phyloP scores from a whole-genome alignment of 1,284 basidiomycete genomes.

The Ganoderma leucocontextum region DNA sequence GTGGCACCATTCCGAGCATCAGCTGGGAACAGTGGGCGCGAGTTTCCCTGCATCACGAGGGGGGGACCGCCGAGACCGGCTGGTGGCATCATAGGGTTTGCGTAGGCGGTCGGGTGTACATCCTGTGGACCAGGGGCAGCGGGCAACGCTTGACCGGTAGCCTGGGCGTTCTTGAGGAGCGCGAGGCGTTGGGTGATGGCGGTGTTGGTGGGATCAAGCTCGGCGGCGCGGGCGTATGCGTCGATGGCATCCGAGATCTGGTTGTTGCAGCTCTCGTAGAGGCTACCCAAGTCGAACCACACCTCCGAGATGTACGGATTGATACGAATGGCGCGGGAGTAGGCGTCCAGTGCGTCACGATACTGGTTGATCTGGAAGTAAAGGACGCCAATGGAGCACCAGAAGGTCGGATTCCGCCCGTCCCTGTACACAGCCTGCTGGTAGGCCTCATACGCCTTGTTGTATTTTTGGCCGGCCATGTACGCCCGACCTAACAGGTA shows the following conservation, averaged over 20 bases:
- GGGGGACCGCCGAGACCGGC: slow-evolving; percentile 68
- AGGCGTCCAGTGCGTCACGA: slow-evolving; percentile 97
- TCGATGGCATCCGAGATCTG: slow-evolving; percentile 99
- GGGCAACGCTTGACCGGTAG: slow-evolving; percentile 80
- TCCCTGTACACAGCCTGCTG: slow-evolving; percentile 99
- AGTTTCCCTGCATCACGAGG: slow-evolving; percentile 57
- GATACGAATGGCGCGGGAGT: slow-evolving; percentile 97
- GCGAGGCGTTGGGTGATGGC: slow-evolving; percentile 83
- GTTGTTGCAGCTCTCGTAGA: slow-evolving; percentile 99
- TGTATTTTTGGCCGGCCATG: slow-evolving; percentile 99
- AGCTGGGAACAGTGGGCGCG: slow-evolving; percentile 62
- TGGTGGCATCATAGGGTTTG: slow-evolving; percentile 74
- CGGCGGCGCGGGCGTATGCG: slow-evolving; percentile 92
- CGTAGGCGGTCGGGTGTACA: slow-evolving; percentile 94
- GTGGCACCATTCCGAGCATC: slow-evolving; percentile 69
- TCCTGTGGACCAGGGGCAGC: slow-evolving; percentile 92
- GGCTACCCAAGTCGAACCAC: slow-evolving; percentile 97
- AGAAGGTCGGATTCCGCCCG: slow-evolving; percentile 98
- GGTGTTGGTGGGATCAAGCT: slow-evolving; percentile 85
- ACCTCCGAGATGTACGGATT: slow-evolving; percentile 99
- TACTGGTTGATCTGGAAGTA: slow-evolving; percentile 99
- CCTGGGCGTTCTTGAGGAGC: slow-evolving; percentile 83
- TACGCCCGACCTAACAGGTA: slow-evolving; percentile 97
- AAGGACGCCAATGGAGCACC: slow-evolving; percentile 99
- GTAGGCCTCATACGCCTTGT: slow-evolving; percentile 99